Conservation (phyloP, 805 yeast species). For the Wickerhamomyces alni region DNA sequence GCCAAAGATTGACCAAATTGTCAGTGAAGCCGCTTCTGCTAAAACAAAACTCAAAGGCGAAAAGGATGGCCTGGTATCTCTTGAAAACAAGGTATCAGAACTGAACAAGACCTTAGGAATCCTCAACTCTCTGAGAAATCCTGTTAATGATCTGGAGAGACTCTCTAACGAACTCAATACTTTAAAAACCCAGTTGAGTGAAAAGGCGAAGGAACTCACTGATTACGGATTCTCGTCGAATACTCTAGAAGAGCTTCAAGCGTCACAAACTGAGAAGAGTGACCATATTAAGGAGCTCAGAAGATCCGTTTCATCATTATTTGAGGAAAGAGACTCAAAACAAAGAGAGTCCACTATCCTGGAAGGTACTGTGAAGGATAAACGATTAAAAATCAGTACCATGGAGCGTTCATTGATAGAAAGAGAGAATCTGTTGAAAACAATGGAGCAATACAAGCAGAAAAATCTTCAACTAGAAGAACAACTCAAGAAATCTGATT, state of each 20-base stretch:
- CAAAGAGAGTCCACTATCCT: constrained; percentile 38
- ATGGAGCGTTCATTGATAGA: constrained; percentile 48
- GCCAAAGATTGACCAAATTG: constrained; percentile 11
- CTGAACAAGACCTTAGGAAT: background rate
- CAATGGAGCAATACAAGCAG: constrained; percentile 30
- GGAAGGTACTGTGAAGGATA: constrained; percentile 48
- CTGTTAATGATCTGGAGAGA: constrained; percentile 31
- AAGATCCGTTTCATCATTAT: constrained; percentile 22
- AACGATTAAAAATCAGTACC: constrained; percentile 43
- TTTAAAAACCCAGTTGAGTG: constrained; percentile 23
- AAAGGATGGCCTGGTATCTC: background rate
- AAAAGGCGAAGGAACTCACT: constrained; percentile 28
- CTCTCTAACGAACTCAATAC: constrained; percentile 26
- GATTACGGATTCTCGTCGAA: constrained; percentile 31
- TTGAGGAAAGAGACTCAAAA: constrained; percentile 37
- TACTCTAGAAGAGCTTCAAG: constrained; percentile 43
- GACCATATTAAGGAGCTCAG: constrained; percentile 37
- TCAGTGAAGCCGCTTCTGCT: background rate
- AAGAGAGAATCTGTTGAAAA: constrained; percentile 31
- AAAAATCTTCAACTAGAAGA: constrained; percentile 22
- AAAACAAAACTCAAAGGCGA: background rate
- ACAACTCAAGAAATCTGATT: constrained; percentile 14
- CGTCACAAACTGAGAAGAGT: constrained; percentile 31
- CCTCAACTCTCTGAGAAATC: constrained; percentile 15
- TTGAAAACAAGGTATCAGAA: constrained; percentile 3